Evolutionary conservation across 805 yeast genomes (phyloP).

Genomic region (Saccharomycopsis oosterbeekiorum): DNA sequence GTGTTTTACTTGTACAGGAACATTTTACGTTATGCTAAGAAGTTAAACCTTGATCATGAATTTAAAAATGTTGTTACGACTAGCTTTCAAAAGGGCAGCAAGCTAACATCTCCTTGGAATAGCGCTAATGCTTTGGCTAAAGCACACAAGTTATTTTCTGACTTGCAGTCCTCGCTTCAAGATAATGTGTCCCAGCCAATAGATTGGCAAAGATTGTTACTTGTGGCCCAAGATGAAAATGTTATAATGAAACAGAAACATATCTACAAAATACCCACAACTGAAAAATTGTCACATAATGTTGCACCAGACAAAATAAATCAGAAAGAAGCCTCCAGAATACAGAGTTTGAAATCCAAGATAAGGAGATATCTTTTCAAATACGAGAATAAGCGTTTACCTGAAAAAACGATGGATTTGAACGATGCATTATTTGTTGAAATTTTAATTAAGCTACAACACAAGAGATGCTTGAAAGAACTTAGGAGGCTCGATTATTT

Average conservation of each 20-base stretch:
- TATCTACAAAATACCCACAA: not conserved
- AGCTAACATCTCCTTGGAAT: not conserved
- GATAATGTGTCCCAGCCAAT: not conserved
- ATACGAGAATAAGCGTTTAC: not conserved
- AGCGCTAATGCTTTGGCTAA: not conserved
- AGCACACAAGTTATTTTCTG: not conserved
- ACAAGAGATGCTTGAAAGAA: not conserved
- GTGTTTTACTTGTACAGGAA: slow-evolving; percentile 8
- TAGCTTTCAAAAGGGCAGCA: slow-evolving; percentile 1
- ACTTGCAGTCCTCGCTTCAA: not conserved
- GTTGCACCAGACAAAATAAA: slow-evolving; percentile 3
- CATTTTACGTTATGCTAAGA: not conserved
- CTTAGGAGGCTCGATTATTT: not conserved
- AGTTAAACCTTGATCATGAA: not conserved
- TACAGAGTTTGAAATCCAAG: slow-evolving; percentile 1
- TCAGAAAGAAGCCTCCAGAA: not conserved
- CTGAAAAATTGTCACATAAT: not conserved
- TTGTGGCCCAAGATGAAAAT: not conserved
- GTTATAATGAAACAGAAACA: not conserved
- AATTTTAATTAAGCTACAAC: not conserved
- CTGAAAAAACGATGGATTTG: not conserved
- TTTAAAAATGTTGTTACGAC: not conserved
- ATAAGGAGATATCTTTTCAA: not conserved
- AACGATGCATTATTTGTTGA: not conserved
- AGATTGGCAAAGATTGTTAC: not conserved